Percentiles rank a stretch among this genome's conserved stretches.
phyloP scores from a whole-genome alignment of 2,329 filamentous ascomycete genomes.

The Beauveria asiatica region DNA sequence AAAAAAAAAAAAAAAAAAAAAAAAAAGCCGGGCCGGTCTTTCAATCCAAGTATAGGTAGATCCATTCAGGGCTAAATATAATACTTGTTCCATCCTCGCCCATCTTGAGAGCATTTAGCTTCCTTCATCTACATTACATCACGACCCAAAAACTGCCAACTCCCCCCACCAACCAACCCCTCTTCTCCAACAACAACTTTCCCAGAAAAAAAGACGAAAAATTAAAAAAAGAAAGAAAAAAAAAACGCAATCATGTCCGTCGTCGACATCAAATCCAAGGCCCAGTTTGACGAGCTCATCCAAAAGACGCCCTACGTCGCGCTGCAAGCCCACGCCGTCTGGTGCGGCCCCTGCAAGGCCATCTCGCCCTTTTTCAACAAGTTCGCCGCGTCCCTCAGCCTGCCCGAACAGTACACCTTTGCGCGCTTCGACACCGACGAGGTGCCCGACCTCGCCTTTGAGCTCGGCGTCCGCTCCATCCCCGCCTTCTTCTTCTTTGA shows the following conservation, averaged over 20 bases:
- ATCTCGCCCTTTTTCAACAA: conserved; percentile 47
- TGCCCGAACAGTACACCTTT: conserved; percentile 40
- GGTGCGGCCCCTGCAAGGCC: conserved; percentile 53
- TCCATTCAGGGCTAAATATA: too few relatives aligned
- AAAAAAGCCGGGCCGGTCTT: too few relatives aligned
- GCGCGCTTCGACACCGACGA: conserved; percentile 53
- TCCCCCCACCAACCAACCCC: too few relatives aligned
- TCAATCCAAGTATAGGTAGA: too few relatives aligned
- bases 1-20: too few relatives aligned
- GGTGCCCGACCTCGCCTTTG: conserved; percentile 38
- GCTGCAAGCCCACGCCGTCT: conserved; percentile 50
- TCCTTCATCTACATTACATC: too few relatives aligned
- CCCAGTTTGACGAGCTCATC: conserved; percentile 42
- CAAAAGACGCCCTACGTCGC: conserved; percentile 40
- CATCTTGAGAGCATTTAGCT: too few relatives aligned
- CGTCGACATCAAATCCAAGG: conserved; percentile 30
- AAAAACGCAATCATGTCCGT: conserved; percentile 23
- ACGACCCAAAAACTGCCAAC: too few relatives aligned
- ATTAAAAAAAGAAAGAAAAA: neutral
- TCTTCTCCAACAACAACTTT: too few relatives aligned
- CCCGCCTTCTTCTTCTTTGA: conserved; percentile 55
- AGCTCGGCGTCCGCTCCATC: conserved; percentile 46
- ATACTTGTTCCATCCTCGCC: too few relatives aligned
- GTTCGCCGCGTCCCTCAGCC: conserved; percentile 31
- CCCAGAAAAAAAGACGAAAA: neutral